Percentiles rank a stretch among this genome's conserved stretches.
phyloP scores from a whole-genome alignment of 306 rosid species.

The Bauhinia variegata region DNA sequence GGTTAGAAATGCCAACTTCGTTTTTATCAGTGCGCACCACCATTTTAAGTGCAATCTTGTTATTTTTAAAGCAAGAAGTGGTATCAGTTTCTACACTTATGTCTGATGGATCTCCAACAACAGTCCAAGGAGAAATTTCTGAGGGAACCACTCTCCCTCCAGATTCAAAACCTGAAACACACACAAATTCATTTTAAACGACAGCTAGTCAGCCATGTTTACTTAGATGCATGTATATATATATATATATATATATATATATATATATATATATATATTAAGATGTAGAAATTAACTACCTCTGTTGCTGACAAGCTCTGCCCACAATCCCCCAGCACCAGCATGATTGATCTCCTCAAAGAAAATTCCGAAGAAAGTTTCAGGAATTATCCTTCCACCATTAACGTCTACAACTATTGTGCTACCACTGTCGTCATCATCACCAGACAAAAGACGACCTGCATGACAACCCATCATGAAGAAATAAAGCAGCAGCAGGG shows the following conservation, averaged over 20 bases:
- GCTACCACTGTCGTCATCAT: conserved; percentile 35
- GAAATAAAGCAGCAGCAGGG: conserved; percentile 39
- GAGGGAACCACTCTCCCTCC: conserved; percentile 72
- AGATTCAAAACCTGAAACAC: conserved; percentile 79
- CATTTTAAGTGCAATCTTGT: conserved; percentile 69
- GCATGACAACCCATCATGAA: conserved; percentile 17
- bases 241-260: no score
- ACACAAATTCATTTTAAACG: no score
- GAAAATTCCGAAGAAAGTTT: conserved; percentile 61
- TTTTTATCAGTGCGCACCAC: conserved; percentile 49
- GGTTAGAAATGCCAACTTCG: conserved; percentile 83
- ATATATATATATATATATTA: no score
- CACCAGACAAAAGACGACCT: no score
- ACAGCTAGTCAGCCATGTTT: no score
- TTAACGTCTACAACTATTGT: conserved; percentile 46
- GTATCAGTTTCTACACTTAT: conserved; percentile 61
- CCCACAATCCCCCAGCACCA: conserved; percentile 59
- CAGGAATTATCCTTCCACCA: conserved; percentile 44
- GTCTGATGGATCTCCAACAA: conserved; percentile 59
- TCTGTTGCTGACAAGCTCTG: conserved; percentile 58
- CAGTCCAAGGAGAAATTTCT: conserved; percentile 71
- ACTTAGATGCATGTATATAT: conserved; percentile 62
- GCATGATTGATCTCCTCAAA: conserved; percentile 65
- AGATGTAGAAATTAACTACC: no score
- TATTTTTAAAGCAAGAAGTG: conserved; percentile 66